phyloP scores from a whole-genome alignment of 2,329 filamentous ascomycete genomes.

The Neoascochyta sp. region DNA sequence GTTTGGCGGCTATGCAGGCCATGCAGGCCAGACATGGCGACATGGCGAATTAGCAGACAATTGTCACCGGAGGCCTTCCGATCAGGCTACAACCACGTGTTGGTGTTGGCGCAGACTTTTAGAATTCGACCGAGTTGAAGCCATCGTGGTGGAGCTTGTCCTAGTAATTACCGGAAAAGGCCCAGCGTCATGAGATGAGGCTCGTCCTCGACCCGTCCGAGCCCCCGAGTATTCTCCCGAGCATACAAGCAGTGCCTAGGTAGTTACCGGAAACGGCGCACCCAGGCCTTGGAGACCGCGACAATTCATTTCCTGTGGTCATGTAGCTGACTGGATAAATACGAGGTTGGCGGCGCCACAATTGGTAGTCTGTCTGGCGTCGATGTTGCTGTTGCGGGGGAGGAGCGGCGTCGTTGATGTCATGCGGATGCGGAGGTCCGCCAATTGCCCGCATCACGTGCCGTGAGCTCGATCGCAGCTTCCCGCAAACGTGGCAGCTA shows the following conservation, averaged over 20 bases:
- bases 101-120: slow-evolving; percentile 11
- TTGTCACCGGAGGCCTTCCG: too few relatives aligned
- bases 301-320: too few relatives aligned
- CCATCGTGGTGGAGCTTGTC: slow-evolving; percentile 10
- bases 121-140: slow-evolving; percentile 7
- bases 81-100: too few relatives aligned
- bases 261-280: neutral
- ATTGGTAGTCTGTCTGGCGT: too few relatives aligned
- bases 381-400: too few relatives aligned
- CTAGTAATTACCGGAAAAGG: slow-evolving; percentile 15
- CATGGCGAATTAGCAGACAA: slow-evolving; percentile 5
- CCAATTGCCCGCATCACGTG: too few relatives aligned
- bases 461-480: slow-evolving; percentile 8
- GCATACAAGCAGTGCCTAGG: slow-evolving; percentile 2
- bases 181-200: slow-evolving; percentile 9
- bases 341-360: too few relatives aligned
- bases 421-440: neutral
- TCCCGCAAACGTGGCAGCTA: slow-evolving; percentile 11
- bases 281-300: neutral
- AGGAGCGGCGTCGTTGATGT: neutral
- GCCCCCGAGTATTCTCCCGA: slow-evolving; percentile 26
- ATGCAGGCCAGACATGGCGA: slow-evolving; percentile 1
- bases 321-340: too few relatives aligned
- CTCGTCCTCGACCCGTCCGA: slow-evolving; percentile 6
- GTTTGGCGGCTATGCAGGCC: slow-evolving; percentile 5